These are phyloP conservation scores for Phytophthora boehmeriae DNA, from an alignment of 352 stramenopile genomes.

Conservation along the genomic window DNA sequence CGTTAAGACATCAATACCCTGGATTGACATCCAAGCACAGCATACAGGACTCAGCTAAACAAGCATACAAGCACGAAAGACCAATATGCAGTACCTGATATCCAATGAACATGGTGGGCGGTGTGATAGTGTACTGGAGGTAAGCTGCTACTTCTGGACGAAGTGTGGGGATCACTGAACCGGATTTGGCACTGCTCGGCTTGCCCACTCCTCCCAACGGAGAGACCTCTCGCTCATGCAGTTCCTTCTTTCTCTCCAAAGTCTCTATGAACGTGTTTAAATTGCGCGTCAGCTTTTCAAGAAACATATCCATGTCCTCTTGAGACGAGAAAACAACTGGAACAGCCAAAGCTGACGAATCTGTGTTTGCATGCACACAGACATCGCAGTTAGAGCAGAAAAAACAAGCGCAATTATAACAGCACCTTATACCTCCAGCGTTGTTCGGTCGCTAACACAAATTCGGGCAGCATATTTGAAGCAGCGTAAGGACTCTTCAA, in stretches of 20 bases:
- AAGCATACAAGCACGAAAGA: neutral
- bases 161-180: neutral
- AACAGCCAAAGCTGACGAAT: conserved; percentile 34
- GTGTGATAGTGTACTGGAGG: conserved; percentile 66
- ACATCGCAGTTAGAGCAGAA: neutral
- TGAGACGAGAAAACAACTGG: conserved; percentile 37
- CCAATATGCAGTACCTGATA: conserved; percentile 47
- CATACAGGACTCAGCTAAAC: conserved; percentile 2
- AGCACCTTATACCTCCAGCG: conserved; percentile 36
- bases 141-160: conserved; percentile 46
- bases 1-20: conserved; percentile 42
- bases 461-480: conserved; percentile 39
- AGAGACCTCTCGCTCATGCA: conserved; percentile 26
- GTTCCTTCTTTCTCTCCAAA: neutral
- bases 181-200: neutral
- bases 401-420: neutral
- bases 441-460: conserved; percentile 42
- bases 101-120: conserved; percentile 68
- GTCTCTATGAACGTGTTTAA: conserved; percentile 8
- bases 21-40: neutral
- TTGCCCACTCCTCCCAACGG: conserved; percentile 16
- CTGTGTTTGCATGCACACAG: conserved; percentile 8
- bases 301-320: conserved; percentile 27
- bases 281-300: conserved; percentile 16
- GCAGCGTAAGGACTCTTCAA: conserved; percentile 51